Conservation (phyloP, 495 filamentous ascomycete genomes). For the Cercophora scortea region DNA sequence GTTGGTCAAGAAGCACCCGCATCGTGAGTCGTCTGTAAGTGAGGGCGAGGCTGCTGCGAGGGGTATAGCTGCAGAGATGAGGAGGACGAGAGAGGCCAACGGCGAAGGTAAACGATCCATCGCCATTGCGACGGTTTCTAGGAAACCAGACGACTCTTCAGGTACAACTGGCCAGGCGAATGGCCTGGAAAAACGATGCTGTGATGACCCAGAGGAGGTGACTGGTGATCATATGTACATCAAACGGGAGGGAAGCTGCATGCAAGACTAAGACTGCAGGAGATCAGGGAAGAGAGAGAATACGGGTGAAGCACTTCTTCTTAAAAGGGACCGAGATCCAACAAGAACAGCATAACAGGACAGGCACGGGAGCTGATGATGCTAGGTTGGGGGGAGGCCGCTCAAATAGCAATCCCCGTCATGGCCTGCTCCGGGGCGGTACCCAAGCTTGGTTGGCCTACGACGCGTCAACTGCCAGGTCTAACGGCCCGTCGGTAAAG, state of each 20-base stretch:
- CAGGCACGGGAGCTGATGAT: conserved; percentile 1
- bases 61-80: conserved; percentile 10
- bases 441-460: background rate
- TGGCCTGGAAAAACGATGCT: too few species aligned
- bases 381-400: background rate
- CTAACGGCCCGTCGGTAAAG: conserved; percentile 14
- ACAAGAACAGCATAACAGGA: background rate
- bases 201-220: background rate
- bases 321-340: background rate
- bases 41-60: conserved; percentile 8
- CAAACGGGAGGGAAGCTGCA: background rate
- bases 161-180: too few species aligned
- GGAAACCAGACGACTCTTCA: too few species aligned
- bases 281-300: background rate
- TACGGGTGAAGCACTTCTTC: too few species aligned
- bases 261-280: background rate
- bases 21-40: conserved; percentile 25
- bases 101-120: conserved; percentile 1
- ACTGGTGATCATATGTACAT: background rate
- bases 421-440: background rate
- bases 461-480: background rate
- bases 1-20: conserved; percentile 43
- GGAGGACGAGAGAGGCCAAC: conserved; percentile 13
- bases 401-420: conserved; percentile 5
- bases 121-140: too few species aligned